Conservation (phyloP, 1,284 basidiomycete species). For the Pholiota adiposa region DNA sequence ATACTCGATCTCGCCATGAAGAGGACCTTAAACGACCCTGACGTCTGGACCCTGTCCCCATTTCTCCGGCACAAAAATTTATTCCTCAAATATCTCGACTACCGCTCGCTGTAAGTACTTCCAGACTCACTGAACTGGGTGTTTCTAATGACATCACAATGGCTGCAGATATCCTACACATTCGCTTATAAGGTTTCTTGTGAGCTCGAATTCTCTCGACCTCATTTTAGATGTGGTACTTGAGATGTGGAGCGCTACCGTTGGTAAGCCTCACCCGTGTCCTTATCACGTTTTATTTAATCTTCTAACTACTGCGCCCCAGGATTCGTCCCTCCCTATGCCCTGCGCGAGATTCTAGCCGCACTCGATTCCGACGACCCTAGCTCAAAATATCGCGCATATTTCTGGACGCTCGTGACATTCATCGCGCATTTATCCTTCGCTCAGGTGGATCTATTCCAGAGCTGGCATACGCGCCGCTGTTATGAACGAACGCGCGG, state of each 20-base stretch:
- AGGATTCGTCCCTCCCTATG: slow-evolving; percentile 63
- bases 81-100: slow-evolving; percentile 65
- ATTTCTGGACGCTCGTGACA: slow-evolving; percentile 69
- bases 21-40: slow-evolving; percentile 66
- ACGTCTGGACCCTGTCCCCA: slow-evolving; percentile 75
- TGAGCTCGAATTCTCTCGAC: slow-evolving; percentile 77
- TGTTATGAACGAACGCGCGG: slow-evolving; percentile 71
- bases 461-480: slow-evolving; percentile 66
- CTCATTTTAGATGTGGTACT: slow-evolving; percentile 61
- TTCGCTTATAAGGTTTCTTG: slow-evolving; percentile 64
- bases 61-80: slow-evolving; percentile 74
- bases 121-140: not conserved
- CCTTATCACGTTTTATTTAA: not conserved
- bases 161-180: slow-evolving; percentile 50
- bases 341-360: slow-evolving; percentile 61
- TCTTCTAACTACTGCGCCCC: slow-evolving; percentile 10
- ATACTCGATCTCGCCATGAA: slow-evolving; percentile 61
- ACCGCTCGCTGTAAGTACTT: slow-evolving; percentile 44
- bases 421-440: slow-evolving; percentile 73
- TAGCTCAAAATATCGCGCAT: slow-evolving; percentile 59
- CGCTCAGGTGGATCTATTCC: slow-evolving; percentile 68
- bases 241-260: slow-evolving; percentile 63
- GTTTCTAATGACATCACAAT: not conserved
- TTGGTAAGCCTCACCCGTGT: slow-evolving; percentile 46
- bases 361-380: slow-evolving; percentile 50